Evolutionary conservation across 179 eudicot genomes (phyloP).

Genomic region (Carnegiea gigantea): DNA sequence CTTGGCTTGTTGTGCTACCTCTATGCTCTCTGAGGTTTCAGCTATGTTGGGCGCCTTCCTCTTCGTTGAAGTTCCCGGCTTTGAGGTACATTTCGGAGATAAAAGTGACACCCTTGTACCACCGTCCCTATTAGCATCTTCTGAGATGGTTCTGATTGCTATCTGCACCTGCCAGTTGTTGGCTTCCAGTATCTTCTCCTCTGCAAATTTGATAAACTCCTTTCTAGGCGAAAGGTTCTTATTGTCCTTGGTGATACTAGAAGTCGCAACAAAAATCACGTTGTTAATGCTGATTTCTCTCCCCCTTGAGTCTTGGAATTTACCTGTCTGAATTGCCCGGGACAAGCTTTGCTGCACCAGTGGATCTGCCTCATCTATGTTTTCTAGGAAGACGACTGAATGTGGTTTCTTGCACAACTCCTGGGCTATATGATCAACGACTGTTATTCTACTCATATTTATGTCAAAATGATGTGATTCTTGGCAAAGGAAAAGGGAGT

Average conservation of each 20-base stretch:
- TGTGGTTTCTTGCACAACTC: constrained; percentile 59
- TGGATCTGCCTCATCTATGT: constrained; percentile 70
- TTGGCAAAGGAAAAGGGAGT: constrained; percentile 44
- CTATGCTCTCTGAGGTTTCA: constrained; percentile 19
- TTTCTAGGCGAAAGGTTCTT: constrained; percentile 31
- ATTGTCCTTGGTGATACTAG: constrained; percentile 25
- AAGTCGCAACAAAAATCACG: constrained; percentile 51
- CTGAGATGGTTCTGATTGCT: constrained; percentile 30
- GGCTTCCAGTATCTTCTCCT: constrained; percentile 69
- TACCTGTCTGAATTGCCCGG: constrained; percentile 76
- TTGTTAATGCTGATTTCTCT: constrained; percentile 59
- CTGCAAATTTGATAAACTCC: constrained; percentile 44
- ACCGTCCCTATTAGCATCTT: constrained; percentile 18
- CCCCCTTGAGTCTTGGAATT: constrained; percentile 63
- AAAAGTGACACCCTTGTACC: constrained; percentile 30
- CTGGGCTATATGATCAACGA: constrained; percentile 67
- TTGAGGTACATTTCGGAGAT: constrained; percentile 17
- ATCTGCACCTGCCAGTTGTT: constrained; percentile 70
- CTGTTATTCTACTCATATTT: constrained; percentile 55
- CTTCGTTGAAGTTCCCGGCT: constrained; percentile 26
- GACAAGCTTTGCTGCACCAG: constrained; percentile 56
- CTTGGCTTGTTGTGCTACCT: constrained; percentile 22
- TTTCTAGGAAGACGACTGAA: constrained; percentile 75
- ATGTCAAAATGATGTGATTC: constrained; percentile 34
- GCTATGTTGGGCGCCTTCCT: constrained; percentile 41